These are phyloP conservation scores for Apostasia shenzhenica DNA, from an alignment of 106 monocot genomes.

Conservation along the genomic window DNA sequence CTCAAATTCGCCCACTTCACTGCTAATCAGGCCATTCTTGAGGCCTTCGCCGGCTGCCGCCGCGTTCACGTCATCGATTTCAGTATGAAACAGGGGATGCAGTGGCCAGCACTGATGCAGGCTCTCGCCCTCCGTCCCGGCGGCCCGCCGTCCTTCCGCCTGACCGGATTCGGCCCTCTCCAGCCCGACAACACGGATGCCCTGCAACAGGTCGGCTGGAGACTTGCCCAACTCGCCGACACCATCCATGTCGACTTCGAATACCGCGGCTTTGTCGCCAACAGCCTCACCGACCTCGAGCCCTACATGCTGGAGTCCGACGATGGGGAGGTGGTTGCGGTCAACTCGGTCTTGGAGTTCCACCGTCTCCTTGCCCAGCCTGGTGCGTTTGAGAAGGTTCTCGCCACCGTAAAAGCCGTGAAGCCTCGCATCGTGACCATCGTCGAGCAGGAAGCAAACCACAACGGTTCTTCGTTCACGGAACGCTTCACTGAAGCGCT, in stretches of 20 bases:
- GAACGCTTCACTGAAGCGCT: conserved; percentile 91
- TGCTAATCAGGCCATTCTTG: conserved; percentile 93
- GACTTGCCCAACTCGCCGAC: conserved; percentile 79
- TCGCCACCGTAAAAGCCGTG: conserved; percentile 37
- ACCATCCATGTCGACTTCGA: conserved; percentile 70
- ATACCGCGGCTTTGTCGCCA: conserved; percentile 54
- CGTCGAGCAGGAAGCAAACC: conserved; percentile 90
- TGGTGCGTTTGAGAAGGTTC: conserved; percentile 45
- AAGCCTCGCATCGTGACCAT: conserved; percentile 67
- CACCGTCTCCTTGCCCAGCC: conserved; percentile 59
- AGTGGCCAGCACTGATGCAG: conserved; percentile 94
- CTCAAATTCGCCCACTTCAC: conserved; percentile 99
- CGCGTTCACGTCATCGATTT: conserved; percentile 91
- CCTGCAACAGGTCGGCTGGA: conserved; percentile 69
- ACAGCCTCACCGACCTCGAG: conserved; percentile 64
- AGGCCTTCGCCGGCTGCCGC: conserved; percentile 68
- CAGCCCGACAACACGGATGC: conserved; percentile 61
- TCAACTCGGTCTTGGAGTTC: conserved; percentile 87
- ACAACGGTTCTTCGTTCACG: conserved; percentile 60
- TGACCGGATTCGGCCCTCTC: conserved; percentile 88
- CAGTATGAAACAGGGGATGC: conserved; percentile 87
- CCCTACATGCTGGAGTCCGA: conserved; percentile 53
- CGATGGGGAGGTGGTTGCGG: conserved; percentile 44
- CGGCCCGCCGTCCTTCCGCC: conserved; percentile 73
- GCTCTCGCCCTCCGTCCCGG: conserved; percentile 85